Base-by-base conservation (phyloP, 768 basidiomycete genomes). In the Tricholoma furcatifolium region DNA sequence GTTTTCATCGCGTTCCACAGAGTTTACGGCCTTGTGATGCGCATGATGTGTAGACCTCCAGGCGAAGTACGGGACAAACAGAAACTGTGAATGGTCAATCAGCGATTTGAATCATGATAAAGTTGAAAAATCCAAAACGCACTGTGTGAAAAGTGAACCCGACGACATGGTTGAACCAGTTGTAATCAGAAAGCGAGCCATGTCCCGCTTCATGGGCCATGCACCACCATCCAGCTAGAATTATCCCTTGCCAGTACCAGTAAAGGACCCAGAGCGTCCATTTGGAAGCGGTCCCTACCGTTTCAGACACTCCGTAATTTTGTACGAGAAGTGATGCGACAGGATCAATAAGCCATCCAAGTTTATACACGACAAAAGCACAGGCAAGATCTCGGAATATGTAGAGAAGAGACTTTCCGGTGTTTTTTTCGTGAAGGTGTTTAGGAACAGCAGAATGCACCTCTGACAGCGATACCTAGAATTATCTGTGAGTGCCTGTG, bases 1-100 rank as follows among this genome's bases (percentile, higher is more conserved):
- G 61, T 90, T 90, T 67, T 91, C 88, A 56, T 93, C 90, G n/a
- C 85, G 75, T 62, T 87, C 87, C 54, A 91, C 78, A 2, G 85
- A 87, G 60, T 84, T 85, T 59, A 88, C 87, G 57, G 87, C 86
- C 53, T 74, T 78, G 60, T 69, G 62, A 18, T 53, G 52, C 21
- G 55, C 77, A 43, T 74, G 72, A 53, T 76, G 73, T 2, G 74
- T 72, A n/a, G 74, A 74, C 31, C 81, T 76, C 89, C 89, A 86
- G 65, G 87, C 68, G 73, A 85, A 75, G 74, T 88, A 81, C 51
- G 82, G 79, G 60, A 82, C 80, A 51, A 83, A 73, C 32, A 85
- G 67, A 54, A 76, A 76, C 69, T 82, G 24, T n/a, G 23, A 36
- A 12, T 57, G 11, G 7, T n/a, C n/a, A n/a, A 42, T 65, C 53